Evolutionary conservation across 1,139 yeast species (phyloP).

Genomic region (Kodamaea ohmeri): DNA sequence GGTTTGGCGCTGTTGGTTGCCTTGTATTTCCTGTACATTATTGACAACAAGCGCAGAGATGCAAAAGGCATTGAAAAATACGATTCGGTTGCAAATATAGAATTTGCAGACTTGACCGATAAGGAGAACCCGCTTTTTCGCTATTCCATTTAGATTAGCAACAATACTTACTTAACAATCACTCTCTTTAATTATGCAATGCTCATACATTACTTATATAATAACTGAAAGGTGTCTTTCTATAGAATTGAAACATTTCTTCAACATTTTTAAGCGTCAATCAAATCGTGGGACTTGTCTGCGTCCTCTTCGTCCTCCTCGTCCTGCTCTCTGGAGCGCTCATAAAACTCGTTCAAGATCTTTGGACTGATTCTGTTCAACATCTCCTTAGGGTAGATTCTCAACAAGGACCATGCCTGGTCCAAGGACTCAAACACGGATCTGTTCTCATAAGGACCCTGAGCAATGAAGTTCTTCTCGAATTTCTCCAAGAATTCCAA

Average conservation of each 20-base stretch:
- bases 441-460: slow-evolving; percentile 96
- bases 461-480: slow-evolving; percentile 90
- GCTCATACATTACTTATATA: neutral
- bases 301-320: slow-evolving; percentile 51
- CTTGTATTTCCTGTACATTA: slow-evolving; percentile 30
- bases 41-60: slow-evolving; percentile 44
- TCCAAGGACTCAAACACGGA: slow-evolving; percentile 91
- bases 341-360: slow-evolving; percentile 91
- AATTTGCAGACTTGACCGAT: slow-evolving; percentile 61
- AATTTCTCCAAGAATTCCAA: slow-evolving; percentile 96
- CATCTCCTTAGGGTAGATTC: slow-evolving; percentile 98
- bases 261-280: slow-evolving; percentile 45
- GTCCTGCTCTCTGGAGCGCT: slow-evolving; percentile 67
- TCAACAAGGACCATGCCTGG: slow-evolving; percentile 95
- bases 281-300: slow-evolving; percentile 34
- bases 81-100: slow-evolving; percentile 40
- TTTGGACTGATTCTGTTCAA: slow-evolving; percentile 98
- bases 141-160: too few species aligned
- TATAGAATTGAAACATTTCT: slow-evolving; percentile 7
- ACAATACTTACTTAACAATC: too few species aligned
- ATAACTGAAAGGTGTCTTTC: slow-evolving; percentile 6
- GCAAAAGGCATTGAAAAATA: too few species aligned
- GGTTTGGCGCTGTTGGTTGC: slow-evolving; percentile 21
- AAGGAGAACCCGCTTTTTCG: slow-evolving; percentile 61
- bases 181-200: too few species aligned